phyloP scores from a whole-genome alignment of 2,329 filamentous ascomycete genomes.

The Tolypocladium album region DNA sequence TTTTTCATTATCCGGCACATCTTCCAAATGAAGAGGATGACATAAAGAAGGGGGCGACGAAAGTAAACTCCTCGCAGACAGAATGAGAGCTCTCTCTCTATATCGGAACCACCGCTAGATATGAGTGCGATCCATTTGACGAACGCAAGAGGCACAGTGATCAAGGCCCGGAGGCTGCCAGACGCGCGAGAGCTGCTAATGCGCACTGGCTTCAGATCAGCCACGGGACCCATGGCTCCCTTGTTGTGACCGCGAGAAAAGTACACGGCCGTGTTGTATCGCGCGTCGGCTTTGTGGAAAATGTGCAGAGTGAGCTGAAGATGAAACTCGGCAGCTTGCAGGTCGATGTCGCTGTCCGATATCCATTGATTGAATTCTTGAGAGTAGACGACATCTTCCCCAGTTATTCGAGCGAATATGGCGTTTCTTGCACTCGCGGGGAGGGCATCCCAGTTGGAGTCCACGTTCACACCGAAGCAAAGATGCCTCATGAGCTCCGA shows the following conservation, averaged over 20 bases:
- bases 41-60: slow-evolving; percentile 11
- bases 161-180: slow-evolving; percentile 4
- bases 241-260: background rate
- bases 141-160: slow-evolving; percentile 13
- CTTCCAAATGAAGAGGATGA: slow-evolving; percentile 19
- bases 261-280: background rate
- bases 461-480: slow-evolving; percentile 19
- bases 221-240: slow-evolving; percentile 3
- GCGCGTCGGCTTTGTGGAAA: slow-evolving; percentile 6
- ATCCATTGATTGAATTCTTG: slow-evolving; percentile 15
- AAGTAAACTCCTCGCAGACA: slow-evolving; percentile 15
- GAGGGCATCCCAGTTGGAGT: slow-evolving; percentile 18
- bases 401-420: slow-evolving; percentile 18
- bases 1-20: slow-evolving; percentile 19
- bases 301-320: slow-evolving; percentile 10
- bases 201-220: slow-evolving; percentile 1
- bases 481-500: slow-evolving; percentile 21
- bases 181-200: background rate
- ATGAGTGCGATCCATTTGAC: slow-evolving; percentile 23
- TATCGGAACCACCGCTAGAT: slow-evolving; percentile 20
- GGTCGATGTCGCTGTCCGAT: slow-evolving; percentile 10
- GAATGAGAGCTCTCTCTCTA: slow-evolving; percentile 25
- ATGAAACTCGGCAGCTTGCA: slow-evolving; percentile 17
- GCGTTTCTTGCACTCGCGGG: slow-evolving; percentile 17
- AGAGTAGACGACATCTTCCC: slow-evolving; percentile 10